Evolutionary conservation across 805 yeast genomes (phyloP), one percentile per base, ranked within the genome.

Genomic region (Nakazawaea siamensis): DNA sequence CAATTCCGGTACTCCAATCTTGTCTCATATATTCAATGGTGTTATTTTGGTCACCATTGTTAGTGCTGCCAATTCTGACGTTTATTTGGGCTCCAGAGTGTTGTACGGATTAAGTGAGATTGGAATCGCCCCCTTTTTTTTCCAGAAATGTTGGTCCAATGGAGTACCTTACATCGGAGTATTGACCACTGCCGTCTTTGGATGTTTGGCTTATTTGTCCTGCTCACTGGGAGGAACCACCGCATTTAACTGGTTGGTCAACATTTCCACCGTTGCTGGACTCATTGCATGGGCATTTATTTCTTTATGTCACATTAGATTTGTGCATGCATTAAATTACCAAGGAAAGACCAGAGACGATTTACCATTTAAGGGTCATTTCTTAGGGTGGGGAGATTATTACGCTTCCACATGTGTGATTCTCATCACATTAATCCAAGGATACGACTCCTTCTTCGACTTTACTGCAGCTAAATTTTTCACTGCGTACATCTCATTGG

Each of bases 41-140:
- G 76, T 84, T 54, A 80, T 86, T 45, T 57, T 86, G 50, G 57
- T 82, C 27, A 80, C 83, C 43, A 87, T 84, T 39, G 71, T 83
- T 52, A 80, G 90, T 9, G 94, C 94, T 30, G 78, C 83, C 9
- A 84, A 82, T 60, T 79, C 87, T 2, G 87, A 79, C 57, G 64
- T 83, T 49, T 81, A 80, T 58, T 76, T 78, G 52, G 82, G 83
- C 19, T 74, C 92, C 15, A 70, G 95, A 67, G 74, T 82, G 9
- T 59, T 80, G 14, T 82, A 80, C 50, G 81, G 83, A 24, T 60
- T 84, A 43, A 71, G 92, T 1, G 69, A 73, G 34, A 80, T 79
- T 46, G 83, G 85, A 6, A 76, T 75, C 50, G 87, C 90, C 9
- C 92, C 92, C 43, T 64, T 58, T 43, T 50, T 80, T 49, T 75